phyloP scores from a whole-genome alignment of 345 rosid species.

The Corymbia maculata region DNA sequence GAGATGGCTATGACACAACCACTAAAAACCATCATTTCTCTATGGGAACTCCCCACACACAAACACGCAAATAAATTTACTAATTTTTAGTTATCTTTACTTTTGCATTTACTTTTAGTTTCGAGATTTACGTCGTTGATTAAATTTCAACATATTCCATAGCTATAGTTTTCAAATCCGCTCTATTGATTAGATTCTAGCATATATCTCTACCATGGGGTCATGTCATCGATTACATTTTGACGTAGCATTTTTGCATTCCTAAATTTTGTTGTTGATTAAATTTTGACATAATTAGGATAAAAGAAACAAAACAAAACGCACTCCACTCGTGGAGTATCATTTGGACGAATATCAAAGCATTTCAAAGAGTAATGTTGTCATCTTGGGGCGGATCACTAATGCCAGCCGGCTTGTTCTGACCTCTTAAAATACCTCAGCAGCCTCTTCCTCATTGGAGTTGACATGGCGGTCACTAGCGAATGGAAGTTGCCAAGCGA shows the following conservation, averaged over 20 bases:
- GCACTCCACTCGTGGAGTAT: constrained; percentile 36
- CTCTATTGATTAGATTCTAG: not conserved
- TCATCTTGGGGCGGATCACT: constrained; percentile 68
- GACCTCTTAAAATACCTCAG: constrained; percentile 62
- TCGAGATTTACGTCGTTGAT: not conserved
- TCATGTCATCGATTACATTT: not conserved
- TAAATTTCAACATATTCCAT: too few relatives aligned
- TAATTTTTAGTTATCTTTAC: too few relatives aligned
- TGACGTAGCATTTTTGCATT: not conserved
- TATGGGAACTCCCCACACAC: too few relatives aligned
- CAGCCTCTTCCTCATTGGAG: constrained; percentile 68
- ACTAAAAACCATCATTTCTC: too few relatives aligned
- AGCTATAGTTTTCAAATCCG: not conserved
- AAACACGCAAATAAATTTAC: too few relatives aligned
- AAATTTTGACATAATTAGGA: not conserved
- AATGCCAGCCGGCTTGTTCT: constrained; percentile 63
- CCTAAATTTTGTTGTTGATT: too few relatives aligned
- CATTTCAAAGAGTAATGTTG: constrained; percentile 59
- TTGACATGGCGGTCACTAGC: constrained; percentile 26
- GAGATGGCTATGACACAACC: too few relatives aligned
- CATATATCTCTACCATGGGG: not conserved
- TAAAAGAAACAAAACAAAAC: not conserved
- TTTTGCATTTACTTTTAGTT: too few relatives aligned
- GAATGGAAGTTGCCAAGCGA: too few relatives aligned
- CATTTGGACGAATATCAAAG: constrained; percentile 61